Percentiles rank a stretch among this genome's conserved stretches.
phyloP scores from a whole-genome alignment of 1,284 basidiomycete genomes.

The Malassezia sp. region DNA sequence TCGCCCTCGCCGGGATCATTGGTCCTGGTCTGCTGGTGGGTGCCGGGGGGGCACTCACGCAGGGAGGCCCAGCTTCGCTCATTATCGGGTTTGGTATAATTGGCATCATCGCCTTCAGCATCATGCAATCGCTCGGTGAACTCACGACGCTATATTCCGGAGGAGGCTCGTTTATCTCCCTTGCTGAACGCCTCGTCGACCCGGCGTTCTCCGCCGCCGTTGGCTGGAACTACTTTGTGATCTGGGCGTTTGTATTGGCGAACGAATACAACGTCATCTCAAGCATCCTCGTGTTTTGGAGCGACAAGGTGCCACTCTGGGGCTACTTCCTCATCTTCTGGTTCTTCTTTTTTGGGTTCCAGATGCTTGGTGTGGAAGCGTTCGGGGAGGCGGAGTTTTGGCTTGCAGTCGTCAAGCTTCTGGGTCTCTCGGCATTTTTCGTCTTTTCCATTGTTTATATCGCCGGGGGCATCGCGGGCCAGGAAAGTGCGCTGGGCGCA shows the following conservation, averaged over 20 bases:
- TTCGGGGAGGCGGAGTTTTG: slow-evolving; percentile 40
- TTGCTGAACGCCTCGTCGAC: slow-evolving; percentile 67
- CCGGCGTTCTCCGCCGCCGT: slow-evolving; percentile 56
- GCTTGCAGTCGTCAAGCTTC: slow-evolving; percentile 21
- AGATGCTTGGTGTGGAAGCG: slow-evolving; percentile 20
- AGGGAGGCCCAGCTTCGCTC: slow-evolving; percentile 27
- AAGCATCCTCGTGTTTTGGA: slow-evolving; percentile 23
- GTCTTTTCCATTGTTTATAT: slow-evolving; percentile 26
- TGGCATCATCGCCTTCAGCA: slow-evolving; percentile 25
- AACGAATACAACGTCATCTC: slow-evolving; percentile 27
- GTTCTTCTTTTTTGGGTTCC: slow-evolving; percentile 21
- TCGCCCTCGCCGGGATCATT: slow-evolving; percentile 30
- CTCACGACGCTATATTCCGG: slow-evolving; percentile 51
- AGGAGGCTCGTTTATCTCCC: slow-evolving; percentile 62
- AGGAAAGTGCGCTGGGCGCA: slow-evolving; percentile 23
- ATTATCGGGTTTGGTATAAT: slow-evolving; percentile 27
- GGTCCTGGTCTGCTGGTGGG: slow-evolving; percentile 32
- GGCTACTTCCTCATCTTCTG: slow-evolving; percentile 25
- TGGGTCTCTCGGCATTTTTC: slow-evolving; percentile 24
- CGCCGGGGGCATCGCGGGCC: slow-evolving; percentile 19
- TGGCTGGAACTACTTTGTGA: slow-evolving; percentile 50
- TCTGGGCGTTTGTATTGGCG: slow-evolving; percentile 23
- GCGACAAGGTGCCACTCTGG: slow-evolving; percentile 11
- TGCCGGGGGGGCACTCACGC: slow-evolving; percentile 23
- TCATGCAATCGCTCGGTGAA: slow-evolving; percentile 28